phyloP scores from a whole-genome alignment of 1,284 basidiomycete genomes.

The Gymnopus androsaceus region DNA sequence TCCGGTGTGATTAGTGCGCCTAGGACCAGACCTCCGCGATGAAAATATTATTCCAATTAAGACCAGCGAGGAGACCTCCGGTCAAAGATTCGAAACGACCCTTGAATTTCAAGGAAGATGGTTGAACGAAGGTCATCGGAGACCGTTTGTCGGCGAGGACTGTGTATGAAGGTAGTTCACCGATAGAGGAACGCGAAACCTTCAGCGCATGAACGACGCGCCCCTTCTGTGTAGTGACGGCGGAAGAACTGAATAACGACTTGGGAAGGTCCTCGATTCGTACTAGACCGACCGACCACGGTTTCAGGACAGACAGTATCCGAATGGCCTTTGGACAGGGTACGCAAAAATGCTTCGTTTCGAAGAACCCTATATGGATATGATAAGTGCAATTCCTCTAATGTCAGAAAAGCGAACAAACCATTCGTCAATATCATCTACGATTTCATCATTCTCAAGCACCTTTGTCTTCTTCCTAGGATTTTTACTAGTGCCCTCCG shows the following conservation, averaged over 20 bases:
- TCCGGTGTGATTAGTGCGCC: conserved; percentile 15
- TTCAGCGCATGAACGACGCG: background rate
- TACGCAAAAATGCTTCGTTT: conserved; percentile 11
- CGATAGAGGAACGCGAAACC: background rate
- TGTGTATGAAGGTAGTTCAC: conserved; percentile 5
- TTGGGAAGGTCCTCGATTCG: conserved; percentile 5
- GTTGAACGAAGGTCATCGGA: conserved; percentile 7
- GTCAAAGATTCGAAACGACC: conserved; percentile 10
- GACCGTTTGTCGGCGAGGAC: conserved; percentile 8
- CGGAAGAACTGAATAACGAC: background rate
- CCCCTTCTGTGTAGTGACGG: background rate
- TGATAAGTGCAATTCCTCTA: too few species aligned
- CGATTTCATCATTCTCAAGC: conserved; percentile 6
- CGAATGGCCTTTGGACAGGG: conserved; percentile 1
- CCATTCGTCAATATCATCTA: conserved; percentile 17
- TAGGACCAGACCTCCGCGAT: conserved; percentile 14
- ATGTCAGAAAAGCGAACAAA: background rate
- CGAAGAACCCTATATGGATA: conserved; percentile 5
- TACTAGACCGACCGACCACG: conserved; percentile 14
- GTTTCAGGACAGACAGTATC: background rate
- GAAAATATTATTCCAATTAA: conserved; percentile 16
- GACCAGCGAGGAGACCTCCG: conserved; percentile 10
- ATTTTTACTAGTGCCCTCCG: background rate
- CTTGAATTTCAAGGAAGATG: conserved; percentile 5
- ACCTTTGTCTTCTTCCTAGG: conserved; percentile 5